phyloP scores from a whole-genome alignment of 2,329 filamentous ascomycete genomes.

The Monilinia laxa region DNA sequence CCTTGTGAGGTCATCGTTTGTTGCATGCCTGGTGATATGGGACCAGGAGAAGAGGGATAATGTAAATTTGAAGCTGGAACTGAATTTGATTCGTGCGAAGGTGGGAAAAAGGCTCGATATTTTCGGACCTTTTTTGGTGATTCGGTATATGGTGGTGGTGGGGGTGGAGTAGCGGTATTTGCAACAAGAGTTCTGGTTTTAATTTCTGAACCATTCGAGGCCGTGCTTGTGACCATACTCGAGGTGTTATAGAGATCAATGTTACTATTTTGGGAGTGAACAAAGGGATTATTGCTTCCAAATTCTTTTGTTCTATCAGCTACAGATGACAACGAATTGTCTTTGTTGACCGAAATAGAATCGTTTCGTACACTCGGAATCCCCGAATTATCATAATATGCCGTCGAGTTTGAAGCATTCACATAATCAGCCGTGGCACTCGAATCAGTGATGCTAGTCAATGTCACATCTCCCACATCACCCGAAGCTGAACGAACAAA shows the following conservation, averaged over 20 bases:
- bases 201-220: neutral
- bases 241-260: conserved; percentile 24
- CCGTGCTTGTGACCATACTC: neutral
- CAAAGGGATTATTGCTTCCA: conserved; percentile 35
- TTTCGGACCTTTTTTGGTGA: conserved; percentile 37
- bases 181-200: conserved; percentile 20
- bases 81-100: conserved; percentile 50
- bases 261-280: conserved; percentile 27
- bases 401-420: neutral
- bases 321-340: conserved; percentile 27
- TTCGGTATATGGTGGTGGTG: conserved; percentile 40
- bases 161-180: conserved; percentile 17
- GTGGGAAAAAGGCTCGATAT: conserved; percentile 59
- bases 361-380: neutral
- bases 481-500: conserved; percentile 31
- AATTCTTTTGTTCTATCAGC: conserved; percentile 24
- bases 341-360: conserved; percentile 26
- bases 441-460: conserved; percentile 24
- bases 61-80: conserved; percentile 46
- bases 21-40: conserved; percentile 61
- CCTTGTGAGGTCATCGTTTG: conserved; percentile 62
- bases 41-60: conserved; percentile 58
- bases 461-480: conserved; percentile 24
- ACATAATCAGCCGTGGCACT: neutral
- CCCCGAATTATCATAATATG: conserved; percentile 3